A percentile compares a stretch with the other conserved stretches of the same genome.
Conservation (phyloP, 83 land plant genomes). For the Thuja plicata region DNA sequence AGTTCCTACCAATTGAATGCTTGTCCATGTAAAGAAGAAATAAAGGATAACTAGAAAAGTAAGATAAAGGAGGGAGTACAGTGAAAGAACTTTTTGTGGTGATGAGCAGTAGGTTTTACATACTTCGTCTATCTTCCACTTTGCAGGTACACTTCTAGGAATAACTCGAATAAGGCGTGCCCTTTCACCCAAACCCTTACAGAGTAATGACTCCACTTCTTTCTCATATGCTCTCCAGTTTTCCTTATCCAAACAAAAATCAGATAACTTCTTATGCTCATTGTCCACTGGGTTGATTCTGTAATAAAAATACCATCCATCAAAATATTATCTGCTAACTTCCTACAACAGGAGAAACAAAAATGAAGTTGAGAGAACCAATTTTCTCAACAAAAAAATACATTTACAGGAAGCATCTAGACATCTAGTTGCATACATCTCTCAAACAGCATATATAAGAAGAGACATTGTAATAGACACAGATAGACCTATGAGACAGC, state of each 20-base stretch:
- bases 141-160: constrained; percentile 41
- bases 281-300: constrained; percentile 46
- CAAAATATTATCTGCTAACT: neutral
- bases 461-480: neutral
- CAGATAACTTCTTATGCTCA: constrained; percentile 25
- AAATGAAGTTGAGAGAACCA: neutral
- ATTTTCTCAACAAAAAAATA: neutral
- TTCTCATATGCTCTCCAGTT: constrained; percentile 66
- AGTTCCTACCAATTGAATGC: neutral
- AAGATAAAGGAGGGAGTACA: neutral
- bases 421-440: neutral
- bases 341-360: neutral
- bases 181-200: constrained; percentile 63
- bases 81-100: neutral
- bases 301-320: constrained; percentile 2
- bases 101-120: neutral
- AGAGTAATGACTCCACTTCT: constrained; percentile 50
- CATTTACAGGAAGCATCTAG: neutral
- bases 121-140: constrained; percentile 59
- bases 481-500: too few relatives aligned
- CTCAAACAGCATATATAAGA: neutral
- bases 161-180: constrained; percentile 63
- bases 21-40: neutral
- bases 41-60: neutral
- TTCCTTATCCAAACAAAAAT: constrained; percentile 67